Percentiles rank a stretch among this genome's conserved stretches.
These are phyloP conservation scores for Phanerochaete sordida DNA, from an alignment of 768 basidiomycete species.

Conservation along the genomic window DNA sequence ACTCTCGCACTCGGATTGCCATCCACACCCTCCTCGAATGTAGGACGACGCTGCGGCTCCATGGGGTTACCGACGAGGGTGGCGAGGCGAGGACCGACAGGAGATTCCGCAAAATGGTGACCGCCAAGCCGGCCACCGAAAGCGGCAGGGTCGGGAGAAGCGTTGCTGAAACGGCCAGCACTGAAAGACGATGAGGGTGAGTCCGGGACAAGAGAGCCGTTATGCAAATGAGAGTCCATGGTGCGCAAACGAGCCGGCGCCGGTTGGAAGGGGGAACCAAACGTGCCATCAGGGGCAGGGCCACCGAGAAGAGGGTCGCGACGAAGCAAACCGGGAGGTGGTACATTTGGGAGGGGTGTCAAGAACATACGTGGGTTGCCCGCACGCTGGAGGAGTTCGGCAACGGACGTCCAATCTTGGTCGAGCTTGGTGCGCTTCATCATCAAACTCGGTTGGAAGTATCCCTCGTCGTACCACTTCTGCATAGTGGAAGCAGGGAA, in stretches of 20 bases:
- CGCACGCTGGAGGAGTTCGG: slow-evolving; percentile 51
- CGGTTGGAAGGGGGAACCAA: slow-evolving; percentile 61
- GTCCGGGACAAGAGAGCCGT: slow-evolving; percentile 55
- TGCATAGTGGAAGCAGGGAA: slow-evolving; percentile 91
- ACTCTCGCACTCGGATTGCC: slow-evolving; percentile 28
- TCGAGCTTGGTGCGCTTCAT: slow-evolving; percentile 81
- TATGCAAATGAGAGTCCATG: slow-evolving; percentile 55
- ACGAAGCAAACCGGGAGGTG: slow-evolving; percentile 54
- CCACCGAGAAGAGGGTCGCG: slow-evolving; percentile 46
- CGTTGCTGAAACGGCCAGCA: slow-evolving; percentile 52
- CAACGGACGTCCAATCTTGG: slow-evolving; percentile 62
- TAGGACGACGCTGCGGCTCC: slow-evolving; percentile 20
- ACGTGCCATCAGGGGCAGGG: slow-evolving; percentile 34
- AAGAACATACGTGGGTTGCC: slow-evolving; percentile 63
- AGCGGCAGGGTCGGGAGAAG: slow-evolving; percentile 64
- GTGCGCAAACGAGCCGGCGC: slow-evolving; percentile 59
- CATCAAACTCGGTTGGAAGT: slow-evolving; percentile 78
- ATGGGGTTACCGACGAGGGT: neutral
- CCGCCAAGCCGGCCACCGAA: slow-evolving; percentile 41
- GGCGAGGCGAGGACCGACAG: slow-evolving; percentile 22
- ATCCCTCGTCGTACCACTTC: slow-evolving; percentile 90
- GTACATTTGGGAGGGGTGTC: slow-evolving; percentile 37
- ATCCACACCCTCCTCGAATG: slow-evolving; percentile 42
- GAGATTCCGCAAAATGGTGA: slow-evolving; percentile 35
- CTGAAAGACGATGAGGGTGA: slow-evolving; percentile 75